Conservation (phyloP, 2,329 filamentous ascomycete species). For the Calonectria hongkongensis region DNA sequence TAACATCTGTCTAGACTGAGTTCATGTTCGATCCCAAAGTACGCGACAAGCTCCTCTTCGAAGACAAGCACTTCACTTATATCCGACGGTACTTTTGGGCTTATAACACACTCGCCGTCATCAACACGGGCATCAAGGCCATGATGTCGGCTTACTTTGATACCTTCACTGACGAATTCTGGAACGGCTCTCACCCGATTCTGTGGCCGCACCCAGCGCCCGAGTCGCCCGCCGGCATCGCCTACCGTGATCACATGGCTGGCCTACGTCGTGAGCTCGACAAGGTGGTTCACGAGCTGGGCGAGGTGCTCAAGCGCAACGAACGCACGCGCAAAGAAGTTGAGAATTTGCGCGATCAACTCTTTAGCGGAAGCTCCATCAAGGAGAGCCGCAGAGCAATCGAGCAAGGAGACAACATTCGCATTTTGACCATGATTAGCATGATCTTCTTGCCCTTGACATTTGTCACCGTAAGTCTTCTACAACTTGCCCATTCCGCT, state of each 20-base stretch:
- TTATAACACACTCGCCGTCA: slow-evolving; percentile 75
- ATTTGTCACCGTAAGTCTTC: slow-evolving; percentile 71
- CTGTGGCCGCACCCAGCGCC: slow-evolving; percentile 73
- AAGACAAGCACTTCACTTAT: slow-evolving; percentile 77
- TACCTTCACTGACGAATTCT: slow-evolving; percentile 75
- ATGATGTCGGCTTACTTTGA: slow-evolving; percentile 75
- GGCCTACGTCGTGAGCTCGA: slow-evolving; percentile 69
- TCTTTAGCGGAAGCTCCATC: slow-evolving; percentile 78
- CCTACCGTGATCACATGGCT: slow-evolving; percentile 70
- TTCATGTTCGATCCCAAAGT: slow-evolving; percentile 76
- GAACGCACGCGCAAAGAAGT: slow-evolving; percentile 74
- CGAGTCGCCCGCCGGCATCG: slow-evolving; percentile 64
- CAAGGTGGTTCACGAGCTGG: slow-evolving; percentile 69
- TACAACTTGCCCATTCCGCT: neutral
- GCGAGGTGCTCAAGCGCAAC: slow-evolving; percentile 69
- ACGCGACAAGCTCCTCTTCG: slow-evolving; percentile 76
- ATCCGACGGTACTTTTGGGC: slow-evolving; percentile 78
- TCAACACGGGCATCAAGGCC: slow-evolving; percentile 75
- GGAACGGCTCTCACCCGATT: slow-evolving; percentile 72
- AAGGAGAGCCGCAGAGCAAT: slow-evolving; percentile 77
- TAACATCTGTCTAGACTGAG: slow-evolving; percentile 60
- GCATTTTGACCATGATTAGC: slow-evolving; percentile 75
- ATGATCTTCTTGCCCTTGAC: slow-evolving; percentile 78
- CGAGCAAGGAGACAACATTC: slow-evolving; percentile 79
- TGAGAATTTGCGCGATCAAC: slow-evolving; percentile 74